Evolutionary conservation across 257 asterid species (phyloP).

Genomic region (Capsicum baccatum): DNA sequence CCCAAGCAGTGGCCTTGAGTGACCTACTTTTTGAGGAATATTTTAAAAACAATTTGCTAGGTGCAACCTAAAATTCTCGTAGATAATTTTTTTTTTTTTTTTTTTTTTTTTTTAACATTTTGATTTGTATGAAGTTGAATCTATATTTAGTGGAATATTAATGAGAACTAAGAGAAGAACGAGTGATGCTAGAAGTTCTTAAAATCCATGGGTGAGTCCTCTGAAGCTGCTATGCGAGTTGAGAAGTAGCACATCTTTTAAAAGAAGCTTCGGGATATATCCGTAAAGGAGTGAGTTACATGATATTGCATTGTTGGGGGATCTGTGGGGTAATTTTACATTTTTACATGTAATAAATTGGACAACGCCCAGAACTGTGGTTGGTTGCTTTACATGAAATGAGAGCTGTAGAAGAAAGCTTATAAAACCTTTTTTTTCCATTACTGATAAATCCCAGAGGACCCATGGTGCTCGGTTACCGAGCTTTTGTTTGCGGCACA

Average conservation of each 20-base stretch:
- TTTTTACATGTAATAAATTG: neutral
- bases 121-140: neutral
- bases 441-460: neutral
- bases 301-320: constrained; percentile 16
- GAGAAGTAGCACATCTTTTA: neutral
- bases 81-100: neutral
- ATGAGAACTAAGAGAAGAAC: constrained; percentile 3
- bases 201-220: neutral
- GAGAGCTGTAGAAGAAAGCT: constrained; percentile 6
- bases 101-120: too few relatives aligned
- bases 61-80: neutral
- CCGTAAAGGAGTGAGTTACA: neutral
- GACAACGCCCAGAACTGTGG: neutral
- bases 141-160: neutral
- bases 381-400: neutral
- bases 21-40: neutral
- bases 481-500: neutral
- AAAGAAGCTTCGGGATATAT: neutral
- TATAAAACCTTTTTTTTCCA: neutral
- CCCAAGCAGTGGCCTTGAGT: neutral
- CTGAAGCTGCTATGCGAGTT: neutral
- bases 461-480: neutral
- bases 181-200: neutral
- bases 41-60: neutral
- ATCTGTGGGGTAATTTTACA: neutral